Conservation (phyloP, 176 grass and related monocot species). For the Zizania latifolia region DNA sequence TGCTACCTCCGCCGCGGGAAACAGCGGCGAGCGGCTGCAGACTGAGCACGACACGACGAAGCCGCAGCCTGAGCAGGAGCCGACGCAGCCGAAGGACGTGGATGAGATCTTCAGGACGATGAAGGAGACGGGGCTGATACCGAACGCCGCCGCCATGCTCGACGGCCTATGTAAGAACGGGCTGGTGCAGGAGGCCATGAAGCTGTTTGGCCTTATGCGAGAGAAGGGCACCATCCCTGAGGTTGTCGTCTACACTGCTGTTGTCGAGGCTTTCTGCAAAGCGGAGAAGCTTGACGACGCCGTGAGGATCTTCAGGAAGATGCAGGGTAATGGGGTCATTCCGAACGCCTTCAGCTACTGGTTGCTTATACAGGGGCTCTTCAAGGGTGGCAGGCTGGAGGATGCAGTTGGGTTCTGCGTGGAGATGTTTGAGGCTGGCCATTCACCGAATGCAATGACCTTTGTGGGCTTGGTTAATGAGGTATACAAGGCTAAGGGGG, state of each 20-base stretch:
- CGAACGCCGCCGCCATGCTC: conserved; percentile 86
- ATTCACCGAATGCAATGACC: conserved; percentile 52
- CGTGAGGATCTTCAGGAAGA: conserved; percentile 74
- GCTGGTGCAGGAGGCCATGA: conserved; percentile 90
- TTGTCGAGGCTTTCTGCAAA: conserved; percentile 87
- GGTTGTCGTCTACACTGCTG: conserved; percentile 91
- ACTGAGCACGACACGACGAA: not conserved
- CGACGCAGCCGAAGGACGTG: conserved; percentile 39
- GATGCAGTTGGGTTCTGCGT: conserved; percentile 55
- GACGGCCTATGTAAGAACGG: conserved; percentile 88
- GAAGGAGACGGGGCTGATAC: conserved; percentile 85
- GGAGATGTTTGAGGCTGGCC: conserved; percentile 82
- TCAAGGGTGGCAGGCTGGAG: conserved; percentile 47
- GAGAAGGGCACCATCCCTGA: conserved; percentile 92
- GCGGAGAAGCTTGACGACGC: conserved; percentile 59
- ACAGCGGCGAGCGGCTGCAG: not conserved
- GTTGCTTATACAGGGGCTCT: conserved; percentile 62
- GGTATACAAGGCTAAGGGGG: conserved; percentile 56
- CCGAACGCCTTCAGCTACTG: conserved; percentile 79
- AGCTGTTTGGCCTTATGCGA: conserved; percentile 80
- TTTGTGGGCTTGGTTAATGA: conserved; percentile 62
- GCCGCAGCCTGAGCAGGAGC: not conserved
- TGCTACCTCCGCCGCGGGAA: not conserved
- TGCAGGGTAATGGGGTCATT: conserved; percentile 79
- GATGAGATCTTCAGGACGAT: conserved; percentile 82